Evolutionary conservation across 2,329 filamentous ascomycete genomes (phyloP).

Genomic region (Fusarium acutatum): DNA sequence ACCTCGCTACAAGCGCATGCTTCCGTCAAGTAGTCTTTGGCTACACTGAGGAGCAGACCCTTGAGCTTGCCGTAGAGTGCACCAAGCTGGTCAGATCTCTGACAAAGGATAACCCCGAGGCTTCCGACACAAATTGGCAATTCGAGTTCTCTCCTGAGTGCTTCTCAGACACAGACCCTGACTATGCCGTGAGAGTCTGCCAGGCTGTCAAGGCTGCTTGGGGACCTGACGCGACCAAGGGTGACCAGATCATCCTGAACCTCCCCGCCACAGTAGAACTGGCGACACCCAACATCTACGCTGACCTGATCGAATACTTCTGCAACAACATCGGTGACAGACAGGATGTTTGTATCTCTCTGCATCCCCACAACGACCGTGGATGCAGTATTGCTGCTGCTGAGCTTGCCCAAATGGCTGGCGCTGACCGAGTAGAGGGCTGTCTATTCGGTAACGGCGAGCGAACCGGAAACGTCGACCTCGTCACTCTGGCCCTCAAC

Average conservation of each 20-base stretch:
- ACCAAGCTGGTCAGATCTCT: constrained; percentile 87
- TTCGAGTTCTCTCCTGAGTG: constrained; percentile 88
- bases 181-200: constrained; percentile 84
- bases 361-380: constrained; percentile 95
- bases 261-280: constrained; percentile 96
- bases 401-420: constrained; percentile 95
- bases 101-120: constrained; percentile 78
- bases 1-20: constrained; percentile 94
- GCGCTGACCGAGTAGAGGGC: constrained; percentile 92
- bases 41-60: constrained; percentile 81
- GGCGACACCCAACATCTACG: constrained; percentile 93
- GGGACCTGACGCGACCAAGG: constrained; percentile 77
- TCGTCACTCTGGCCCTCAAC: constrained; percentile 91
- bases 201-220: constrained; percentile 94
- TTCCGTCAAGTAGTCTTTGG: constrained; percentile 93
- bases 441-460: constrained; percentile 93
- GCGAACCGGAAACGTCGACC: constrained; percentile 92
- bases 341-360: constrained; percentile 86
- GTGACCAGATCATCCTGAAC: constrained; percentile 87
- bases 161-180: constrained; percentile 89
- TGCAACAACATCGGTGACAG: constrained; percentile 84
- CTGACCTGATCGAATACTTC: constrained; percentile 97
- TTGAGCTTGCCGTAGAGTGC: constrained; percentile 85
- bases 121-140: constrained; percentile 71
- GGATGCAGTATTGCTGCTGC: constrained; percentile 90